phyloP scores from a whole-genome alignment of 768 basidiomycete genomes.

The Coprinopsis cinerea region DNA sequence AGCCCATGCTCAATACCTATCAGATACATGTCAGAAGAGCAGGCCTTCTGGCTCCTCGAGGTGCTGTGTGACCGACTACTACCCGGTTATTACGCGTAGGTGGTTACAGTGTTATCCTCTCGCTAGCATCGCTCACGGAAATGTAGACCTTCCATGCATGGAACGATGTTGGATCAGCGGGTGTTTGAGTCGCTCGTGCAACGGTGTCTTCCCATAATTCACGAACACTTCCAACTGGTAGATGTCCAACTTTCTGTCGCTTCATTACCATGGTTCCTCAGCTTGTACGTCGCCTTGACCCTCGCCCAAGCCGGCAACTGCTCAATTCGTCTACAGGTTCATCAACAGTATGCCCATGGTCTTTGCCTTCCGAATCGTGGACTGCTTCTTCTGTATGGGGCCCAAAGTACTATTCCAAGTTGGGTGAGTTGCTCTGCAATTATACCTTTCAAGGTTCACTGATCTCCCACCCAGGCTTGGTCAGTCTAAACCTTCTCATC shows the following conservation, averaged over 20 bases:
- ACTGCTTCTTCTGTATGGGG: conserved; percentile 99
- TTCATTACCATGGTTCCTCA: conserved; percentile 96
- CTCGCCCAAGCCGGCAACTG: neutral
- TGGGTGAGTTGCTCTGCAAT: conserved; percentile 76
- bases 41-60: conserved; percentile 95
- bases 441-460: too few relatives aligned
- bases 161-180: conserved; percentile 95
- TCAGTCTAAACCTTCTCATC: conserved; percentile 25
- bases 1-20: neutral
- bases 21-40: conserved; percentile 99
- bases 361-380: conserved; percentile 95
- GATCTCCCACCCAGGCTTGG: conserved; percentile 40
- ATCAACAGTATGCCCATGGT: conserved; percentile 97
- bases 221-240: conserved; percentile 84
- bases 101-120: conserved; percentile 5
- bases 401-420: conserved; percentile 99
- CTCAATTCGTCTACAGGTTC: conserved; percentile 39
- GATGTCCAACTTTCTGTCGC: conserved; percentile 98
- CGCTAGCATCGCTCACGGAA: conserved; percentile 4
- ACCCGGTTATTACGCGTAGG: conserved; percentile 95
- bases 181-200: conserved; percentile 95
- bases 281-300: conserved; percentile 45
- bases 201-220: conserved; percentile 85
- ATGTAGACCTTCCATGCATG: conserved; percentile 92
- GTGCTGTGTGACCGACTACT: conserved; percentile 91